Evolutionary conservation across 331 rosid species (phyloP).

Genomic region (Malus hybrid): DNA sequence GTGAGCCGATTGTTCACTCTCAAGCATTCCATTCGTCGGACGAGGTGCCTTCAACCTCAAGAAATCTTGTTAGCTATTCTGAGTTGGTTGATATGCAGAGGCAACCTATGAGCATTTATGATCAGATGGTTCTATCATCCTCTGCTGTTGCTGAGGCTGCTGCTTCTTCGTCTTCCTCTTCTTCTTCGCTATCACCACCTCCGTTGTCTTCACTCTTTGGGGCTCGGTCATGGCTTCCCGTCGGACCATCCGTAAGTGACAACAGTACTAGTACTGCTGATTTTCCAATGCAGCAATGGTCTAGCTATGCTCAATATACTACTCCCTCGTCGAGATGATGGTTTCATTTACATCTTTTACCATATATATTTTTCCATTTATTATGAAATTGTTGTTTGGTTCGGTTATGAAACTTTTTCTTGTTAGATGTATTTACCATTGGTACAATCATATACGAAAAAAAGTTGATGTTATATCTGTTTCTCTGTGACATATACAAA

Average conservation of each 20-base stretch:
- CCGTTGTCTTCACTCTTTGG: not conserved
- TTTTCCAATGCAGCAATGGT: not conserved
- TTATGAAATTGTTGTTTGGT: not conserved
- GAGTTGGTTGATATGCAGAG: not conserved
- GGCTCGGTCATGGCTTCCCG: not conserved
- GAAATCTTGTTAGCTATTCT: not conserved
- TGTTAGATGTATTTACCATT: not conserved
- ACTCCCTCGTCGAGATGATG: conserved; percentile 5
- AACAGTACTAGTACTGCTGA: not conserved
- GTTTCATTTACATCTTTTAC: not conserved
- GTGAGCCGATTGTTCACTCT: conserved; percentile 21
- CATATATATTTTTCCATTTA: not conserved
- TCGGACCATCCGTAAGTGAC: not conserved
- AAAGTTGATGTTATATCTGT: too few relatives aligned
- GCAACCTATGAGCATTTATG: conserved; percentile 13
- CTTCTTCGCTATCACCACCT: conserved; percentile 1
- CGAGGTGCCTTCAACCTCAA: not conserved
- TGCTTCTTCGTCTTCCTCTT: not conserved
- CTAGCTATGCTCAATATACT: conserved; percentile 8
- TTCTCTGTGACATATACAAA: too few relatives aligned
- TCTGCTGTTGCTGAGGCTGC: conserved; percentile 2
- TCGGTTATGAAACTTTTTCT: not conserved
- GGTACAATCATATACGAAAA: not conserved
- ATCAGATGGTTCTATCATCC: conserved; percentile 22
- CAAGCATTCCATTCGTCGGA: not conserved